phyloP scores from a whole-genome alignment of 805 yeast species.

The Hanseniaspora occidentalis region DNA sequence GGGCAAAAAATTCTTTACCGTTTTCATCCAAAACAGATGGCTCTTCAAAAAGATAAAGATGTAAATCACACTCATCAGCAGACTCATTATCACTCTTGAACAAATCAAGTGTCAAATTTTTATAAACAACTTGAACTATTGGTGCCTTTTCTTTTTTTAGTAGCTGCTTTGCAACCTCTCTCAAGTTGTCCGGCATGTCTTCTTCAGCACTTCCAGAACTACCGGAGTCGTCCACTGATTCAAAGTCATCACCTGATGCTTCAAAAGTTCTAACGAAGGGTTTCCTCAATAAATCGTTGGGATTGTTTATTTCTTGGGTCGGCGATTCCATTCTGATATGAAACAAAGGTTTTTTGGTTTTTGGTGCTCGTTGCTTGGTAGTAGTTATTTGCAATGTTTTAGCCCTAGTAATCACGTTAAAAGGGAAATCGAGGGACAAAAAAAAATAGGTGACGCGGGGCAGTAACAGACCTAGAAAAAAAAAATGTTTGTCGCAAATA shows the following conservation, averaged over 20 bases:
- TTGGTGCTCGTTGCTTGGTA: not conserved
- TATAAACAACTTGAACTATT: not conserved
- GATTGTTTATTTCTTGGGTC: not conserved
- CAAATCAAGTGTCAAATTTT: not conserved
- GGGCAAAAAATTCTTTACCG: not conserved
- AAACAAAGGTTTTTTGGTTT: not conserved
- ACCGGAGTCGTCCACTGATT: not conserved
- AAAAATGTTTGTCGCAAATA: no score
- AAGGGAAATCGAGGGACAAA: not conserved
- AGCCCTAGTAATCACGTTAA: no score
- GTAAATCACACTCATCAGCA: slow-evolving; percentile 7
- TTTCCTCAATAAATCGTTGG: not conserved
- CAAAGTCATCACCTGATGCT: not conserved
- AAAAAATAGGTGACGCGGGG: not conserved
- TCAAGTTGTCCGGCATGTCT: not conserved
- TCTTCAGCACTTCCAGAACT: no score
- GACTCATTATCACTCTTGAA: slow-evolving; percentile 7
- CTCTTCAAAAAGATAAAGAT: slow-evolving; percentile 12
- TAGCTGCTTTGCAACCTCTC: not conserved
- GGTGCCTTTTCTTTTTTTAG: not conserved
- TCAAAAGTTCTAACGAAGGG: not conserved
- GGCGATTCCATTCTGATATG: not conserved
- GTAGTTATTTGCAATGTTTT: no score
- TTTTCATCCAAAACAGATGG: slow-evolving; percentile 7
- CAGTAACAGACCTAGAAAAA: no score